Conservation (phyloP, 2,329 filamentous ascomycete genomes). For the Xylaria sp. region DNA sequence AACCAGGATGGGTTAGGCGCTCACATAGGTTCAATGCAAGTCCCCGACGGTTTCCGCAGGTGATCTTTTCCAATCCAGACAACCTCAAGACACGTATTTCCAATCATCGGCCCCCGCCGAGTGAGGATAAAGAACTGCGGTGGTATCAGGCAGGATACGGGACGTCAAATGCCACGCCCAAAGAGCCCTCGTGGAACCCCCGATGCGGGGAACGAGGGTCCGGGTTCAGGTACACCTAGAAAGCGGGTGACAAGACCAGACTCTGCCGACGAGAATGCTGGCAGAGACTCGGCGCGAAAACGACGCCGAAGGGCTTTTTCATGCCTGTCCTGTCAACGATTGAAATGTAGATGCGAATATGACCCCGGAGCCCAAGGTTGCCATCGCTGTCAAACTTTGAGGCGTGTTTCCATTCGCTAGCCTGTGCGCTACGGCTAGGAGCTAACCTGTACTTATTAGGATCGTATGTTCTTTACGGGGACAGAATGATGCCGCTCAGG, state of each 20-base stretch:
- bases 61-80: background rate
- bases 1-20: background rate
- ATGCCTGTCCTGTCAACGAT: slow-evolving; percentile 46
- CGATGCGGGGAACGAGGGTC: slow-evolving; percentile 18
- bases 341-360: slow-evolving; percentile 49
- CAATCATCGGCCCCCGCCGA: slow-evolving; percentile 1
- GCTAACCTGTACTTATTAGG: slow-evolving; percentile 32
- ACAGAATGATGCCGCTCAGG: slow-evolving; percentile 34
- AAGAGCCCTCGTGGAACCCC: slow-evolving; percentile 14
- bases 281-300: slow-evolving; percentile 38
- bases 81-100: background rate
- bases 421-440: slow-evolving; percentile 1
- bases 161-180: slow-evolving; percentile 5
- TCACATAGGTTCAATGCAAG: background rate
- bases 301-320: slow-evolving; percentile 47
- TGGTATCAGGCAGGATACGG: slow-evolving; percentile 7
- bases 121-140: background rate
- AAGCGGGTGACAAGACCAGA: slow-evolving; percentile 36
- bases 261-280: slow-evolving; percentile 26
- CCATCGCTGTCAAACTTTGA: slow-evolving; percentile 48
- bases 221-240: slow-evolving; percentile 20
- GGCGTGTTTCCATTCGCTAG: slow-evolving; percentile 37
- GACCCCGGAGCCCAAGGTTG: slow-evolving; percentile 45
- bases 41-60: slow-evolving; percentile 44
- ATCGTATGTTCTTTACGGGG: slow-evolving; percentile 46